A percentile compares a stretch with the other conserved stretches of the same genome.
Evolutionary conservation across 1,284 basidiomycete genomes (phyloP).

Genomic region (Gymnopus androsaceus): DNA sequence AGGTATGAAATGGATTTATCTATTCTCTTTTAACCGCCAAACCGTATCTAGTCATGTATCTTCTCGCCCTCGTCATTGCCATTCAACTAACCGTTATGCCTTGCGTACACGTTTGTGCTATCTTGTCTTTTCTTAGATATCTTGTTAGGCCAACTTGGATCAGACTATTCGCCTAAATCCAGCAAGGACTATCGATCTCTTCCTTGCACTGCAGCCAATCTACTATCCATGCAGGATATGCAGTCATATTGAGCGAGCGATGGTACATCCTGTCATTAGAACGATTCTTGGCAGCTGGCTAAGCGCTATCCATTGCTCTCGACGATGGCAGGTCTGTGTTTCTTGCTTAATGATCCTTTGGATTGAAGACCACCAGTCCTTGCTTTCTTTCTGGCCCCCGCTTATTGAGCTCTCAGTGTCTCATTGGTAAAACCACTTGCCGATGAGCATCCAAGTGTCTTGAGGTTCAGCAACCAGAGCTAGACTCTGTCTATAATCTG

Average conservation of each 20-base stretch:
- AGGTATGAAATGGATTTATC: no score
- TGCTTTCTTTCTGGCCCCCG: constrained; percentile 80
- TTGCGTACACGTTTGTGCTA: constrained; percentile 66
- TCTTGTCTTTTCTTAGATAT: constrained; percentile 51
- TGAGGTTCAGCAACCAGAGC: constrained; percentile 20
- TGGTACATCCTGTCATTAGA: constrained; percentile 82
- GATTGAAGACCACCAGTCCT: constrained; percentile 61
- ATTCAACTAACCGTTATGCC: constrained; percentile 69
- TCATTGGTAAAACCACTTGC: constrained; percentile 54
- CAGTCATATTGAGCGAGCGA: constrained; percentile 69
- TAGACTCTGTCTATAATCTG: not conserved
- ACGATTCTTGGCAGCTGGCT: constrained; percentile 76
- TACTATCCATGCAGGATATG: constrained; percentile 49
- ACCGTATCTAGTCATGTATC: constrained; percentile 46
- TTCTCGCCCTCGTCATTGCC: constrained; percentile 70
- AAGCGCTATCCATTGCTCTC: constrained; percentile 80
- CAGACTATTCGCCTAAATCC: constrained; percentile 76
- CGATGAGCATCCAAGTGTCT: constrained; percentile 31
- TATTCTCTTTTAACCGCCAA: no score
- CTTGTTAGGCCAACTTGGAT: constrained; percentile 64
- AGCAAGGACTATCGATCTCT: constrained; percentile 51
- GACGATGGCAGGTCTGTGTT: constrained; percentile 90
- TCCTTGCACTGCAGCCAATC: constrained; percentile 5
- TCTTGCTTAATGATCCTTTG: not conserved
- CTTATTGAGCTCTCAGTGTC: constrained; percentile 64